Evolutionary conservation across 164 flowering plant species (phyloP), one percentile per base, ranked within the genome.

Genomic region (Aristolochia californica): DNA sequence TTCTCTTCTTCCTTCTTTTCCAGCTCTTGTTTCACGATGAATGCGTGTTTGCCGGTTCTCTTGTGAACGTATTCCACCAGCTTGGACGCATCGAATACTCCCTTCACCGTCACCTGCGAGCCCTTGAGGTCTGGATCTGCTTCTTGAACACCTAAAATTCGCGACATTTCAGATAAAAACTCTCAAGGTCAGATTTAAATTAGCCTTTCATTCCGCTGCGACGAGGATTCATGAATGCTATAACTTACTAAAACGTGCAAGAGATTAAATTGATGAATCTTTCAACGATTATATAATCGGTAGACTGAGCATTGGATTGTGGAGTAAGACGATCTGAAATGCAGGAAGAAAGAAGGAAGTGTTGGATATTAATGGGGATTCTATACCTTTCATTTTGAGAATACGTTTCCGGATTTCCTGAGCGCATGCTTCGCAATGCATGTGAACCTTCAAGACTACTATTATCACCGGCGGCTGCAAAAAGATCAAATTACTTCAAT

Each of bases 391-490:
- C 85, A 91, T 91, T 66, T 78, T 78, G 58, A 25, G 67, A 5
- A 91, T 91, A 13, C 87, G 75, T 69, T 75, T 91, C 67, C 77
- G 76, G 70, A 87, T 79, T 70, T 78, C 88, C 44, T 77, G 76
- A 10, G 94, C 81, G 57, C 97, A 91, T 23, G 83, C 89, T 28
- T 85, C 96, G 56, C 97, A 91, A 65, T 91, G 97, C 96, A 91
- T 87, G 80, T 81, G 81, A 15, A 85, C 87, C 53, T 66, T 82
- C 17, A 87, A 70, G 18, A 84, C 85, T 56, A 77, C 91, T 2
- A 75, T 75, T 4, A 82, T 77, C 53, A 77, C 78, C 55, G 65
- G 73, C 26, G 80, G 78, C 79, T 73, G 82, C n/a, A n/a, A n/a
- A n/a, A n/a, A n/a, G n/a, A n/a, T n/a, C n/a, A n/a, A n/a, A n/a